Base-by-base conservation (phyloP, 805 yeast genomes). In the Kregervanrija fluxuum region DNA sequence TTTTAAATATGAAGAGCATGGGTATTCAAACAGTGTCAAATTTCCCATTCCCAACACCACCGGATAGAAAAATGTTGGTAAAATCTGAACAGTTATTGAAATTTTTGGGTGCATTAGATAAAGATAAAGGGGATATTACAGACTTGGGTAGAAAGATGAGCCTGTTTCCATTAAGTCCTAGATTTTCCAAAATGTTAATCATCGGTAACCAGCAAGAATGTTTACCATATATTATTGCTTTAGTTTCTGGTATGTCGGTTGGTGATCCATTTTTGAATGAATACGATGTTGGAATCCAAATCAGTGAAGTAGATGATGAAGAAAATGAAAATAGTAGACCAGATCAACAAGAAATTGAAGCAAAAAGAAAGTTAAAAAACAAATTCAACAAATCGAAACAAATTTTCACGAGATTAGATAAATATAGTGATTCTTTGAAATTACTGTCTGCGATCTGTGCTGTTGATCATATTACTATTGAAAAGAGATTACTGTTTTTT, bases 41-140 rank as follows among this genome's bases (percentile, higher is more conserved):
- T 56, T 93, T 93, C 69, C 99, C 99, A 33, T 93, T 93, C 66
- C 66, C 98, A 4, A 90, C 98, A 0, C 86, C 96, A 2, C 97
- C 98, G 0, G 85, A 82, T 42, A 66, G 82, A 43, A 39, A 41
- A 0, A 68, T 83, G 32, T 66, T 93, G 35, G 62, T 60, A 1
- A 77, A 73, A 44, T 95, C 96, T 0, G 82, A 87, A 49, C 73
- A 71, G 45, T 58, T 88, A 11, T 69, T 93, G 45, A 73, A 76
- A 37, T 75, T 77, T 51, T 63, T 93, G 30, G 96, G 96, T 9
- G 99, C 98, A 0, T 64, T 93, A 48, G 75, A 74, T 47, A 62
- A 64, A 9, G 68, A 73, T 2, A 79, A 70, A 28, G 38, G 43
- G 16, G 61, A 60, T 6, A 73, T 93, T 30, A 89, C 98, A 0